A percentile compares a stretch with the other conserved stretches of the same genome.
phyloP scores from a whole-genome alignment of 768 basidiomycete genomes.

The Naganishia kalamii region DNA sequence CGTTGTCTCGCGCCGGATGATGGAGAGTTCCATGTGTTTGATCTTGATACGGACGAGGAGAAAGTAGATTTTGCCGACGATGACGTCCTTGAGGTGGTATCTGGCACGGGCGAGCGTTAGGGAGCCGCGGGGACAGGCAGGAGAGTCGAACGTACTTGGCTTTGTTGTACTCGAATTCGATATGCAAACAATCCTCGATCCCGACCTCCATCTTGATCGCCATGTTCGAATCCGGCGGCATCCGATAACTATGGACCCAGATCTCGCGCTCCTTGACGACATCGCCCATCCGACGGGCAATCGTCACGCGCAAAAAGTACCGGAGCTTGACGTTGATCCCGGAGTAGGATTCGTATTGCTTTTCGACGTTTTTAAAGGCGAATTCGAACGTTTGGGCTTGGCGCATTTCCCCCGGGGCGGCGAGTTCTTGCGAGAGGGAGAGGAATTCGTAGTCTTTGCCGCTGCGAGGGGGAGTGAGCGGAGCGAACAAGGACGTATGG shows the following conservation, averaged over 20 bases:
- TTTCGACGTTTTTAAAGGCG: conserved; percentile 98
- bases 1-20: conserved; percentile 94
- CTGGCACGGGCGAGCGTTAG: conserved; percentile 49
- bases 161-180: conserved; percentile 99
- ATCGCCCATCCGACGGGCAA: conserved; percentile 87
- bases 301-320: conserved; percentile 88
- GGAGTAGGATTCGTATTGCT: conserved; percentile 95
- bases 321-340: conserved; percentile 97
- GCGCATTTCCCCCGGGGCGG: conserved; percentile 93
- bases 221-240: conserved; percentile 97
- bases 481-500: background rate
- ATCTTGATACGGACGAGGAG: conserved; percentile 96
- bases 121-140: background rate
- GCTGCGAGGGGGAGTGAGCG: conserved; percentile 39
- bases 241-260: conserved; percentile 97
- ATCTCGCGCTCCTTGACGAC: conserved; percentile 86
- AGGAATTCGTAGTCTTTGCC: conserved; percentile 98
- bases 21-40: conserved; percentile 98
- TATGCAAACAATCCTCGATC: conserved; percentile 97
- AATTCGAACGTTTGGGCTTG: conserved; percentile 95
- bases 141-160: conserved; percentile 67
- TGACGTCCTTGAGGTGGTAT: conserved; percentile 97
- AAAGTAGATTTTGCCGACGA: conserved; percentile 99
- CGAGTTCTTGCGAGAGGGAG: conserved; percentile 88
- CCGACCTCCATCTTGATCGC: conserved; percentile 99